Evolutionary conservation across 306 rosid genomes (phyloP).

Genomic region (Senna tora): DNA sequence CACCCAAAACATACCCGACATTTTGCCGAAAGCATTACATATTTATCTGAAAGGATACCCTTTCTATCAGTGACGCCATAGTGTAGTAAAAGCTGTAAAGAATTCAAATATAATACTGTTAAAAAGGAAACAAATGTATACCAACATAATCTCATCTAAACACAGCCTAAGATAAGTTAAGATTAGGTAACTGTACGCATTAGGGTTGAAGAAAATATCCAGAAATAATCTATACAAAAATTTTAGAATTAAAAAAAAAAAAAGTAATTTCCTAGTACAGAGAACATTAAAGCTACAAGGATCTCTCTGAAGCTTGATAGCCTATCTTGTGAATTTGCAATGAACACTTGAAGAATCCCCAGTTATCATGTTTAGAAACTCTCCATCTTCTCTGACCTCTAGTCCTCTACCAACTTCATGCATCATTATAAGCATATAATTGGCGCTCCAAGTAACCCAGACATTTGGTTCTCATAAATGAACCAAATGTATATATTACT

Average conservation of each 20-base stretch:
- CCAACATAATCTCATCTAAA: neutral
- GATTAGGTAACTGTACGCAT: neutral
- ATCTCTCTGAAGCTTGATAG: neutral
- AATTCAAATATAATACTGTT: neutral
- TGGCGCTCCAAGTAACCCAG: neutral
- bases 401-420: neutral
- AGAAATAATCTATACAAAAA: neutral
- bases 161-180: neutral
- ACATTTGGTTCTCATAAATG: neutral
- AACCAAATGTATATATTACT: neutral
- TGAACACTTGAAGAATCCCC: neutral
- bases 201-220: neutral
- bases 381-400: conserved; percentile 1
- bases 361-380: neutral
- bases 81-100: conserved; percentile 73
- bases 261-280: neutral
- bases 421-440: neutral
- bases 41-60: conserved; percentile 72
- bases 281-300: neutral
- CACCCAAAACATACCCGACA: conserved; percentile 68
- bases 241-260: neutral
- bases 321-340: neutral
- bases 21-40: conserved; percentile 87
- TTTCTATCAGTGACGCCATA: conserved; percentile 68
- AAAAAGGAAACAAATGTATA: neutral